Percentiles rank a stretch among this genome's conserved stretches.
Evolutionary conservation across 805 yeast species (phyloP).

Genomic region (Wickerhamomyces canadensis): DNA sequence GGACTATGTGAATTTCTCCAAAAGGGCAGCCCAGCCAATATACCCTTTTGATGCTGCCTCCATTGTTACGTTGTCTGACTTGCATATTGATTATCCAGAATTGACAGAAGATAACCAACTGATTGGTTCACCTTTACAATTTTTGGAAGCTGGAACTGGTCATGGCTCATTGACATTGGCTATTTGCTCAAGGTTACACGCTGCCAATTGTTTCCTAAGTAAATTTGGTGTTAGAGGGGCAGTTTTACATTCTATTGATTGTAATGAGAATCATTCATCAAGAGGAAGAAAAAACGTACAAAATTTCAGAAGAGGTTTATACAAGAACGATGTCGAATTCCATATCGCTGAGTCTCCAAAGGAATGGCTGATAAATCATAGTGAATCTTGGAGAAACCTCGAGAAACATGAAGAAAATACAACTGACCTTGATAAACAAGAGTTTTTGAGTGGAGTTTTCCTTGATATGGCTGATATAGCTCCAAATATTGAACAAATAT

Average conservation of each 20-base stretch:
- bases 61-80: constrained; percentile 40
- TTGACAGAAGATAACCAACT: constrained; percentile 9
- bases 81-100: constrained; percentile 37
- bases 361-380: constrained; percentile 31
- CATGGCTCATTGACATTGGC: constrained; percentile 46
- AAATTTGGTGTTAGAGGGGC: constrained; percentile 34
- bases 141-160: constrained; percentile 50
- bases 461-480: constrained; percentile 42
- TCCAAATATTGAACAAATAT: constrained; percentile 28
- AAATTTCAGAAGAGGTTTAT: constrained; percentile 39
- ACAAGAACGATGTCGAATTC: constrained; percentile 39
- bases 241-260: constrained; percentile 40
- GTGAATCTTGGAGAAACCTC: constrained; percentile 21
- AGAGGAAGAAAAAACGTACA: constrained; percentile 36
- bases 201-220: constrained; percentile 35
- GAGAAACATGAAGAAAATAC: constrained; percentile 11
- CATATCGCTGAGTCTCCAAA: constrained; percentile 36
- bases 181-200: constrained; percentile 36
- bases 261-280: constrained; percentile 32
- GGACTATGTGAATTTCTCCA: constrained; percentile 36
- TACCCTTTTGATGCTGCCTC: constrained; percentile 44
- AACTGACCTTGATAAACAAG: constrained; percentile 19
- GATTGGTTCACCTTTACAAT: constrained; percentile 29
- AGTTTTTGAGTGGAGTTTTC: constrained; percentile 38
- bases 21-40: constrained; percentile 45